These are phyloP conservation scores for Artemisia tridentata DNA, from an alignment of 129 eudicot genomes.

Conservation along the genomic window DNA sequence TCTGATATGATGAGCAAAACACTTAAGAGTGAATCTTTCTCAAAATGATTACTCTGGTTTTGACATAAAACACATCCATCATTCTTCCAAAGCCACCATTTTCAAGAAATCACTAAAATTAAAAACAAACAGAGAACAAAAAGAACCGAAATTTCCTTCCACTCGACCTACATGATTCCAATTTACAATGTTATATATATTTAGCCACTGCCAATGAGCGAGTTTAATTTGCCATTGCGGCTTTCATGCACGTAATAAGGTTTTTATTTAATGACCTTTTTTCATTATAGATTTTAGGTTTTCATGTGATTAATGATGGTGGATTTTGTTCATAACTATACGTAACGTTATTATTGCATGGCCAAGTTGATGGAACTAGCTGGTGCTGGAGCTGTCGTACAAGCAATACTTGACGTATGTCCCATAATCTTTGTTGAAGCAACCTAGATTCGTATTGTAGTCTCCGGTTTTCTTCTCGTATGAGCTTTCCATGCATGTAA, in stretches of 20 bases:
- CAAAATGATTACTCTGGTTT: conserved; percentile 38
- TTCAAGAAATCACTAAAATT: conserved; percentile 23
- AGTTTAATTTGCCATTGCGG: not conserved
- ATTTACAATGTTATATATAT: conserved; percentile 29
- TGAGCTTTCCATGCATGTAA: conserved; percentile 37
- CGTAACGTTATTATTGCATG: conserved; percentile 52
- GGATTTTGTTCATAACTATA: conserved; percentile 41
- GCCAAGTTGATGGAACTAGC: conserved; percentile 46
- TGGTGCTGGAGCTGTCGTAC: conserved; percentile 55
- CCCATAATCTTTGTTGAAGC: conserved; percentile 53
- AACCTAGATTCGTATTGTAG: conserved; percentile 51
- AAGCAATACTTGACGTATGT: conserved; percentile 51
- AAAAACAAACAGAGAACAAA: not conserved
- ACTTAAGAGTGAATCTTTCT: conserved; percentile 33
- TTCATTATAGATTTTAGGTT: not conserved
- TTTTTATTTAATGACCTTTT: not conserved
- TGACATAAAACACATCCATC: conserved; percentile 20
- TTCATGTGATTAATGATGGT: conserved; percentile 44
- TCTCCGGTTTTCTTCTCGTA: conserved; percentile 50
- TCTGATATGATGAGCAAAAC: conserved; percentile 23
- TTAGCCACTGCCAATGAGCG: conserved; percentile 3
- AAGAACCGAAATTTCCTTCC: conserved; percentile 17
- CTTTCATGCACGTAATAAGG: conserved; percentile 23
- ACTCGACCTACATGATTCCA: conserved; percentile 30
- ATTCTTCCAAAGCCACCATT: conserved; percentile 28